These are phyloP conservation scores for Fusarium sp. DNA, from an alignment of 2,329 filamentous ascomycete genomes.

Conservation along the genomic window DNA sequence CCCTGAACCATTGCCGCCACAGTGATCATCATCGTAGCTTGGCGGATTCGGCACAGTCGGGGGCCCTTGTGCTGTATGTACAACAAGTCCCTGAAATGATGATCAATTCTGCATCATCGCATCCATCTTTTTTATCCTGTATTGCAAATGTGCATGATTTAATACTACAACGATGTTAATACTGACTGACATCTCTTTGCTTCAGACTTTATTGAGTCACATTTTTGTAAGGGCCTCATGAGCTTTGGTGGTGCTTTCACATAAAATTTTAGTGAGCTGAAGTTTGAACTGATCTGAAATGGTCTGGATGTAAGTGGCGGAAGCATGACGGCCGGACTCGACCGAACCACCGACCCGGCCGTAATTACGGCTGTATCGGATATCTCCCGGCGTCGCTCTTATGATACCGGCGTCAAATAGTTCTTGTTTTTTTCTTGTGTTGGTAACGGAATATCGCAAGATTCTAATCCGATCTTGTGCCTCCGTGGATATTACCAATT, in stretches of 20 bases:
- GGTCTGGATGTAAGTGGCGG: constrained; percentile 9
- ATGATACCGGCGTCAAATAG: background rate
- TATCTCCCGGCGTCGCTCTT: constrained; percentile 10
- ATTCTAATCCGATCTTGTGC: constrained; percentile 9
- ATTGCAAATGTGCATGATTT: constrained; percentile 3
- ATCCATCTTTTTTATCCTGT: background rate
- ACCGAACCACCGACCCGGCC: constrained; percentile 32
- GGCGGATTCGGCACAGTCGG: constrained; percentile 25
- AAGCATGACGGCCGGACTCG: constrained; percentile 20
- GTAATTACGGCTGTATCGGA: constrained; percentile 42
- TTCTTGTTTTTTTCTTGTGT: background rate
- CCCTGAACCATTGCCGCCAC: constrained; percentile 18
- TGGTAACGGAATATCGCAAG: constrained; percentile 7
- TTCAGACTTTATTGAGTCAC: background rate
- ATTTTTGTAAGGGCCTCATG: background rate
- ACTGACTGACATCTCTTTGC: background rate
- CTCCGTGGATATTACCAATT: constrained; percentile 20
- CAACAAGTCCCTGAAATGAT: constrained; percentile 26
- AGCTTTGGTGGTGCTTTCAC: background rate
- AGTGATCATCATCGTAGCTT: constrained; percentile 29
- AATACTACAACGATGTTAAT: background rate
- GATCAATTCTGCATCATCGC: constrained; percentile 30
- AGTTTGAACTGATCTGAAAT: background rate
- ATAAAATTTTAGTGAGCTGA: background rate
- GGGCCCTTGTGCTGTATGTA: background rate